A percentile compares a stretch with the other conserved stretches of the same genome.
These are phyloP conservation scores for Ceratocystis papillata DNA, from an alignment of 2,329 filamentous ascomycete species.

Conservation along the genomic window DNA sequence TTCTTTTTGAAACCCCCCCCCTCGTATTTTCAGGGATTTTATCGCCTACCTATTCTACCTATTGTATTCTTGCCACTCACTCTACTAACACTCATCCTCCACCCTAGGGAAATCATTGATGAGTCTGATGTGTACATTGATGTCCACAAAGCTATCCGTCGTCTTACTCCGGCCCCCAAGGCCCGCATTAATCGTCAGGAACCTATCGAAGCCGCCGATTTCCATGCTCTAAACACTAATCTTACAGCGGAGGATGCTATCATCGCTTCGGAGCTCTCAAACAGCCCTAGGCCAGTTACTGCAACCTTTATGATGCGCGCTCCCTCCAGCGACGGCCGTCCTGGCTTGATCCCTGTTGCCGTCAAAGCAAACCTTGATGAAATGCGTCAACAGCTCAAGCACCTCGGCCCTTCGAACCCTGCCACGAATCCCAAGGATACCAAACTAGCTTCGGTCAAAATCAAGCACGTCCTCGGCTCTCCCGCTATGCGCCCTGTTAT, in stretches of 20 bases:
- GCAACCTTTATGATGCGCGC: slow-evolving; percentile 51
- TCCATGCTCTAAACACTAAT: not conserved
- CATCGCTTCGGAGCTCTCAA: slow-evolving; percentile 10
- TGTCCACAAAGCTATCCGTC: slow-evolving; percentile 93
- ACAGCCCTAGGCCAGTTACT: slow-evolving; percentile 34
- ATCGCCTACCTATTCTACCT: too few relatives aligned
- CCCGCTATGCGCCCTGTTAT: slow-evolving; percentile 24
- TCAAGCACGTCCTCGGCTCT: slow-evolving; percentile 41
- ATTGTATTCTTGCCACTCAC: too few relatives aligned
- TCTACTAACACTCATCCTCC: slow-evolving; percentile 26
- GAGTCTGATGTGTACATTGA: slow-evolving; percentile 98
- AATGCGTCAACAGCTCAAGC: slow-evolving; percentile 52
- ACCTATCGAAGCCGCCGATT: slow-evolving; percentile 29
- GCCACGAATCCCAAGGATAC: slow-evolving; percentile 54
- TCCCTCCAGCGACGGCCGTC: slow-evolving; percentile 43
- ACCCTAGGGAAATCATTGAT: slow-evolving; percentile 80
- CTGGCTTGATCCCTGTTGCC: slow-evolving; percentile 40
- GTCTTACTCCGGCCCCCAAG: slow-evolving; percentile 73
- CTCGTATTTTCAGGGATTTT: not conserved
- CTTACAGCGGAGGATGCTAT: not conserved
- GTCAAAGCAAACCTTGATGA: slow-evolving; percentile 52
- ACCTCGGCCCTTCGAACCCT: slow-evolving; percentile 56
- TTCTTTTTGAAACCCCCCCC: slow-evolving; percentile 27
- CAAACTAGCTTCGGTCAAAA: slow-evolving; percentile 53
- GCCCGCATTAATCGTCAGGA: slow-evolving; percentile 43